Conservation (phyloP, 2,329 filamentous ascomycete genomes). For the Sarocladiaceae sp. region DNA sequence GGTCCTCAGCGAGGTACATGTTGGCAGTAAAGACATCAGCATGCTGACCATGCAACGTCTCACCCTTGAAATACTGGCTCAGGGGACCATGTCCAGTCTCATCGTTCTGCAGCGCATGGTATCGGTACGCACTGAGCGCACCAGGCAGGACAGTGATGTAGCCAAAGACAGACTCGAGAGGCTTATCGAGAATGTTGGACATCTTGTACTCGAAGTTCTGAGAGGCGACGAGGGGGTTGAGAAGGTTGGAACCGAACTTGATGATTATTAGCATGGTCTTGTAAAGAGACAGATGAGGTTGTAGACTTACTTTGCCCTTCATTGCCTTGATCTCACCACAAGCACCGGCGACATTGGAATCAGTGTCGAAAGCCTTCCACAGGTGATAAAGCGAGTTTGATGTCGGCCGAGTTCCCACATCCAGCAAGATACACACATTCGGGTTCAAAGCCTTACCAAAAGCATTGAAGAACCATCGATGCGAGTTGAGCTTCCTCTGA, state of each 20-base stretch:
- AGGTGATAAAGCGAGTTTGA: conserved; percentile 91
- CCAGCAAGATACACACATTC: conserved; percentile 93
- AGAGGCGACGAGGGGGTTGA: conserved; percentile 92
- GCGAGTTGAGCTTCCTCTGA: conserved; percentile 94
- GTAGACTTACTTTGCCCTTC: too few species aligned
- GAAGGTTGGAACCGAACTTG: conserved; percentile 71
- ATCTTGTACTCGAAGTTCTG: conserved; percentile 99
- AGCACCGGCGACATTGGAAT: conserved; percentile 94
- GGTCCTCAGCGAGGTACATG: conserved; percentile 88
- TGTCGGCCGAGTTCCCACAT: conserved; percentile 91
- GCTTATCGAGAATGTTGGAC: conserved; percentile 98
- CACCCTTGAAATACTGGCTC: conserved; percentile 98
- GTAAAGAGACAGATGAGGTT: too few species aligned
- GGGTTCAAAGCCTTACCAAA: conserved; percentile 90
- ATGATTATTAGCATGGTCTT: too few species aligned
- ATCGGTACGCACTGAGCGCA: conserved; percentile 91
- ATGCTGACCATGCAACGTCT: conserved; percentile 92
- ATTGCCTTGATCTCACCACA: conserved; percentile 98
- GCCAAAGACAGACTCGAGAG: conserved; percentile 92
- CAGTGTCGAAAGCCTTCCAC: conserved; percentile 98
- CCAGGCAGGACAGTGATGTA: conserved; percentile 97
- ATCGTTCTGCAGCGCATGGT: conserved; percentile 94
- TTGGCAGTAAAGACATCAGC: conserved; percentile 98
- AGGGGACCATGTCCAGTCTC: conserved; percentile 91
- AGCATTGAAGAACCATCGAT: conserved; percentile 99